These are phyloP conservation scores for Metschnikowia rubicola DNA, from an alignment of 805 yeast species.

Conservation along the genomic window DNA sequence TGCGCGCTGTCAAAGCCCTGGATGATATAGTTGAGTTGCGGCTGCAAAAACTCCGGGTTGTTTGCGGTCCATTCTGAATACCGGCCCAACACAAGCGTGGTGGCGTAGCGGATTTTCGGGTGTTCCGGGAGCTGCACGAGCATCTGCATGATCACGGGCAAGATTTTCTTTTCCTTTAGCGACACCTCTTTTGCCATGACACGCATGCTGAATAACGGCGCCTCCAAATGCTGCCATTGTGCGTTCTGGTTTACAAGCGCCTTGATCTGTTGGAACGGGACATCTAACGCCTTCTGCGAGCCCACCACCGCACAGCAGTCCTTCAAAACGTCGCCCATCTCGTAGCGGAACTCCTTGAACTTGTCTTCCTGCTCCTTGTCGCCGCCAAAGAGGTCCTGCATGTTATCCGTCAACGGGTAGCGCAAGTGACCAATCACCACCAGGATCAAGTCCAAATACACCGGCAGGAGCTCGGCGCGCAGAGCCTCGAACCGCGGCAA, in stretches of 20 bases:
- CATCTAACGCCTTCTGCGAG: slow-evolving; percentile 59
- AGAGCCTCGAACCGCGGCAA: slow-evolving; percentile 57
- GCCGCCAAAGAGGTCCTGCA: slow-evolving; percentile 49
- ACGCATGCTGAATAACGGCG: slow-evolving; percentile 83
- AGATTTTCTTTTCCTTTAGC: slow-evolving; percentile 54
- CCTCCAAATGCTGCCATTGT: slow-evolving; percentile 84
- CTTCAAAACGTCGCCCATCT: slow-evolving; percentile 96
- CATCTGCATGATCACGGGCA: slow-evolving; percentile 74
- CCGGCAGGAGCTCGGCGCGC: slow-evolving; percentile 46
- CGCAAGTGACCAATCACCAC: slow-evolving; percentile 66
- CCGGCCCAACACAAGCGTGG: slow-evolving; percentile 90
- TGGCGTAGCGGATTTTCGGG: slow-evolving; percentile 84
- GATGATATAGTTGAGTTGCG: slow-evolving; percentile 80
- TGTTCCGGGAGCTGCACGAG: slow-evolving; percentile 76
- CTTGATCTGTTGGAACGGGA: slow-evolving; percentile 65
- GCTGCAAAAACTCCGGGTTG: slow-evolving; percentile 78
- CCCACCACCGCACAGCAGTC: slow-evolving; percentile 94
- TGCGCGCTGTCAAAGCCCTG: slow-evolving; percentile 51
- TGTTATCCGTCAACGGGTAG: slow-evolving; percentile 54
- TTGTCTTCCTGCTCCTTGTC: slow-evolving; percentile 86
- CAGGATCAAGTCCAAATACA: slow-evolving; percentile 55
- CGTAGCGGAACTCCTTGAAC: slow-evolving; percentile 90
- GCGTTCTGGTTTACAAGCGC: slow-evolving; percentile 31
- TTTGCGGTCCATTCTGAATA: slow-evolving; percentile 92
- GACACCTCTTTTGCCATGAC: slow-evolving; percentile 93